A percentile compares a stretch with the other conserved stretches of the same genome.
phyloP scores from a whole-genome alignment of 176 grass and related monocot genomes.

The Olyra latifolia region DNA sequence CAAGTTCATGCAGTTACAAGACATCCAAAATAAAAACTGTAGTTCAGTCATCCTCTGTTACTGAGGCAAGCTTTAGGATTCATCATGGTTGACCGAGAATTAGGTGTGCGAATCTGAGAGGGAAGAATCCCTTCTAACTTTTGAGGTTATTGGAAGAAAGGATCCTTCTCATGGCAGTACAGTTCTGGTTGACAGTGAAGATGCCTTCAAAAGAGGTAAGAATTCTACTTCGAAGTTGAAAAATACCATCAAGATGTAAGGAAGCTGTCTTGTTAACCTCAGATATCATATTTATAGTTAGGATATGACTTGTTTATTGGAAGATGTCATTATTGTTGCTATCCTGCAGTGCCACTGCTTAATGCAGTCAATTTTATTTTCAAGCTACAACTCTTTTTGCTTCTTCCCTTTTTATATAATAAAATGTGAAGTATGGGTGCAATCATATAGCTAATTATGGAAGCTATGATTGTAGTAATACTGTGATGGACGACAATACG shows the following conservation, averaged over 20 bases:
- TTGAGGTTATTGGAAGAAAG: not conserved
- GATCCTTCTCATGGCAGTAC: conserved; percentile 3
- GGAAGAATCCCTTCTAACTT: not conserved
- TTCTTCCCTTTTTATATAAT: not conserved
- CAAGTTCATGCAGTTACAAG: not conserved
- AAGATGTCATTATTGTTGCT: not conserved
- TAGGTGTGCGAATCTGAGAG: not conserved
- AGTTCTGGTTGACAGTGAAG: conserved; percentile 10
- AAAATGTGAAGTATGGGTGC: not conserved
- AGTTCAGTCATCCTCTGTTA: not conserved
- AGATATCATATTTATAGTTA: not conserved
- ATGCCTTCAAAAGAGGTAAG: conserved; percentile 31
- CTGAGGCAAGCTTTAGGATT: not conserved
- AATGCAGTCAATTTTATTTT: conserved; percentile 14
- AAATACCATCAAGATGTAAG: conserved; percentile 23
- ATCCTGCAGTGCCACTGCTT: not conserved
- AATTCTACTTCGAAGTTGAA: conserved; percentile 2
- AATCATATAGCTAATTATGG: not conserved
- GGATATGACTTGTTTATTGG: not conserved
- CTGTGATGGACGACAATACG: too few species aligned
- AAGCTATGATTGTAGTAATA: too few species aligned
- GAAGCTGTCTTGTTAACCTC: conserved; percentile 12
- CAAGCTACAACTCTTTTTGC: not conserved
- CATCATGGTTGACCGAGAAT: conserved; percentile 6
- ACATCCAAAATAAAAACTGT: not conserved